These are phyloP conservation scores for Nicotiana noctiflora DNA, from an alignment of 257 asterid genomes.

Conservation along the genomic window DNA sequence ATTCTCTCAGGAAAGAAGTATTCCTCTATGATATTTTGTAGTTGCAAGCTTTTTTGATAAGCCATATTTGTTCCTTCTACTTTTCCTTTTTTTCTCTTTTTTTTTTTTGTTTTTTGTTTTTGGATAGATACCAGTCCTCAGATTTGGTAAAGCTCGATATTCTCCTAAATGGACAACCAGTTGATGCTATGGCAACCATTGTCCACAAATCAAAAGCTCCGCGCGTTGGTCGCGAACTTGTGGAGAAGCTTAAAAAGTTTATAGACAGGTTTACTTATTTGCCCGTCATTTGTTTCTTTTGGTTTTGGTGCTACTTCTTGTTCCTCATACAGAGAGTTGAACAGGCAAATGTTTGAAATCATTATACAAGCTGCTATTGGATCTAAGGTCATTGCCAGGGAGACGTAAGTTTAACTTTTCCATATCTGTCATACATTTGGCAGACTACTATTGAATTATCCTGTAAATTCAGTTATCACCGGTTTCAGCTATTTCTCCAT, in stretches of 20 bases:
- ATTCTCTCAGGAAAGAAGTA: neutral
- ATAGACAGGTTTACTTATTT: slow-evolving; percentile 62
- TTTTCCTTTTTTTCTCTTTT: neutral
- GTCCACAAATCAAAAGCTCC: slow-evolving; percentile 79
- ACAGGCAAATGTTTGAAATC: slow-evolving; percentile 99
- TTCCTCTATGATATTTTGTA: neutral
- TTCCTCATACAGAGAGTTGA: slow-evolving; percentile 9
- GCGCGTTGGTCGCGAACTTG: slow-evolving; percentile 90
- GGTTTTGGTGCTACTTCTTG: neutral
- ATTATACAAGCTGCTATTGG: slow-evolving; percentile 96
- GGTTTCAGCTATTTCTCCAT: neutral
- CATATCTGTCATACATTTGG: neutral
- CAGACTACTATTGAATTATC: neutral
- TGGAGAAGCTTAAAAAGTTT: slow-evolving; percentile 81
- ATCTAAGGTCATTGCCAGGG: slow-evolving; percentile 81
- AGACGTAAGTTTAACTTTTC: slow-evolving; percentile 54
- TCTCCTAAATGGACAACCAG: slow-evolving; percentile 84
- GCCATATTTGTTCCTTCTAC: neutral
- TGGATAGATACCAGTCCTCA: slow-evolving; percentile 72
- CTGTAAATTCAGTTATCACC: neutral
- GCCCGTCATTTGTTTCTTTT: neutral
- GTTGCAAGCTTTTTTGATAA: slow-evolving; percentile 6
- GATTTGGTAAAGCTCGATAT: slow-evolving; percentile 94
- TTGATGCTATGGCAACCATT: slow-evolving; percentile 97
- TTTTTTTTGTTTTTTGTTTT: neutral